These are phyloP conservation scores for Trametes gibbosa DNA, from an alignment of 768 basidiomycete species.

Conservation along the genomic window DNA sequence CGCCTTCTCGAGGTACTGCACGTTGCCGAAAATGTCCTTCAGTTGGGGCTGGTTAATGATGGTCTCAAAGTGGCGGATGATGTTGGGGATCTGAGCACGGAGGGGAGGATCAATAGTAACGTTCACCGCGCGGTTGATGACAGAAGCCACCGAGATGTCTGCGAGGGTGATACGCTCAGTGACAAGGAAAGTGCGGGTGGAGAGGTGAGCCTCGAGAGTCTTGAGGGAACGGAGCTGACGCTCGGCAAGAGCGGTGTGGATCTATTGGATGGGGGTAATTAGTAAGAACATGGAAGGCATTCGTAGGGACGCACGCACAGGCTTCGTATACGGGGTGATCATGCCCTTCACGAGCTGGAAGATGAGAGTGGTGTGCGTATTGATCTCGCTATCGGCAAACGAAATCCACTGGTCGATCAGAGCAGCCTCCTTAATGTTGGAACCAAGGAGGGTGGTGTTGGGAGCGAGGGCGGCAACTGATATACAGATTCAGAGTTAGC, in stretches of 20 bases:
- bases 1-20: conserved; percentile 65
- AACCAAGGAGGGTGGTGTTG: conserved; percentile 76
- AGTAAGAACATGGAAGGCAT: neutral
- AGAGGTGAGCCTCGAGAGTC: conserved; percentile 72
- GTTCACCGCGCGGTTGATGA: conserved; percentile 52
- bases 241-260: conserved; percentile 54
- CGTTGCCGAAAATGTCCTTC: conserved; percentile 61
- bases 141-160: conserved; percentile 68
- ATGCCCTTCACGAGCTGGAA: conserved; percentile 42
- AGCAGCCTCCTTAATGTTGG: conserved; percentile 61
- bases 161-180: conserved; percentile 94
- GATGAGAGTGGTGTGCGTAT: conserved; percentile 36
- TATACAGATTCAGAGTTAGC: conserved; percentile 17
- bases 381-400: conserved; percentile 68
- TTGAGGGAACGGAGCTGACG: conserved; percentile 55
- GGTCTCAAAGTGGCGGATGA: conserved; percentile 85
- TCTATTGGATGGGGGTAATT: conserved; percentile 35
- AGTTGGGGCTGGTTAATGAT: conserved; percentile 80
- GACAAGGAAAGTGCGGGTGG: conserved; percentile 83
- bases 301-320: conserved; percentile 54
- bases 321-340: conserved; percentile 76
- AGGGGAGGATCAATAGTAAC: conserved; percentile 62
- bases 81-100: conserved; percentile 69
- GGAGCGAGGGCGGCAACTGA: conserved; percentile 75
- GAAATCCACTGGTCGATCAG: conserved; percentile 84